Base-by-base conservation (phyloP, 2,329 filamentous ascomycete species). In the Dactylellina sp. region DNA sequence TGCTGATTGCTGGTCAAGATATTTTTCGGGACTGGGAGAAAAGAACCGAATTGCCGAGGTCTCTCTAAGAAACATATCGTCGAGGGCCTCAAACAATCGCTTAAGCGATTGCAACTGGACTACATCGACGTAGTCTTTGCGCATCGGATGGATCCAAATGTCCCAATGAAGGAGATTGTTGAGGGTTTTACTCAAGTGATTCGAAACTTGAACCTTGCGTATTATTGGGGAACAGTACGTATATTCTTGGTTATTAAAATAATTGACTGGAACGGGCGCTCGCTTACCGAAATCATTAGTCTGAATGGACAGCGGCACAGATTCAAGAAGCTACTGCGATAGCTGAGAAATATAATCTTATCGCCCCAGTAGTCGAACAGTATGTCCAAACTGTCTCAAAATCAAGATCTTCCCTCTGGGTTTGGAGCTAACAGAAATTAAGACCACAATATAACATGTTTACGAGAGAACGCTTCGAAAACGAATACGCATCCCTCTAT, bases 81-180 rank as follows among this genome's bases (percentile, higher is more conserved):
- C 65, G 84, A 89, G 80, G 87, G 86, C 32, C 81, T 88, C 60
- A 86, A 88, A 81, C 83, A 82, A 79, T 86, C 83, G 1, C 80
- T 88, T n/a, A 81, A 83, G 76, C 83, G 88, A 25, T 83, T 91
- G 56, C 84, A 88, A 78, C 84, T 86, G 61, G 85, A 85, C n/a
- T 91, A 91, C 78, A 88, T 89, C 61, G 88, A 89, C 79, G 82
- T 89, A 47, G 84, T 89, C 39, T 86, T 88, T 62, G 87, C 87
- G 2, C 87, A 89, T 80, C 83, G 87, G 24, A 85, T 86, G 14
- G 88, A 89, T 76, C 80, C 81, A 18, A 83, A 83, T 62, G 87
- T 86, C 1, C 85, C 86, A 1, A 88, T 88, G 83, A 86, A 86
- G 80, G 87, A 89, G 80, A 86, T 87, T 42, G 87, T 89, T 60